A percentile compares a stretch with the other conserved stretches of the same genome.
phyloP scores from a whole-genome alignment of 768 basidiomycete species.

The Pleurotus salmoneostramineus region DNA sequence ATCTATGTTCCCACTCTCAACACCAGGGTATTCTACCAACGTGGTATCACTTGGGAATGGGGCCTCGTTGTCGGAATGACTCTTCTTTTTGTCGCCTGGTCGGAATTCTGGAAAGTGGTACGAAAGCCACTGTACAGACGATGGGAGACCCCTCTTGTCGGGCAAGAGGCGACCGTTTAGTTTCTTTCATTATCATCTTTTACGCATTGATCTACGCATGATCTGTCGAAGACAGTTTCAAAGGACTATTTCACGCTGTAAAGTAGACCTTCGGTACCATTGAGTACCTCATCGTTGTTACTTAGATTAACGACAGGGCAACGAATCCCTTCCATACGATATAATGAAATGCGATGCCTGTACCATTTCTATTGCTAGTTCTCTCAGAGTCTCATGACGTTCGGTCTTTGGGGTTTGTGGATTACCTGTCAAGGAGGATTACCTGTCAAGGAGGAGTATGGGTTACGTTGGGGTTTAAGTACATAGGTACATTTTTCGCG shows the following conservation, averaged over 20 bases:
- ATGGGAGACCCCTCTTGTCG: constrained; percentile 16
- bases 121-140: constrained; percentile 23
- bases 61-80: constrained; percentile 34
- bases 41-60: constrained; percentile 35
- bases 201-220: background rate
- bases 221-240: too few relatives aligned
- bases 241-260: too few relatives aligned
- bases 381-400: too few relatives aligned
- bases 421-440: too few relatives aligned
- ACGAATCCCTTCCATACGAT: too few relatives aligned
- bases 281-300: too few relatives aligned
- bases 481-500: background rate
- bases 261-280: too few relatives aligned
- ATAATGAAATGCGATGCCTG: too few relatives aligned
- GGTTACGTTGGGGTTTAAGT: background rate
- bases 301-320: too few relatives aligned
- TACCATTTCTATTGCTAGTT: too few relatives aligned
- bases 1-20: constrained; percentile 35
- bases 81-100: constrained; percentile 28
- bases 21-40: constrained; percentile 32
- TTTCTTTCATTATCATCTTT: background rate
- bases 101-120: constrained; percentile 34
- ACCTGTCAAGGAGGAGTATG: background rate
- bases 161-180: background rate
- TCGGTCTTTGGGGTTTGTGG: too few relatives aligned